These are phyloP conservation scores for Globisporangium cylindrosporum DNA, from an alignment of 352 stramenopile species.

Conservation along the genomic window DNA sequence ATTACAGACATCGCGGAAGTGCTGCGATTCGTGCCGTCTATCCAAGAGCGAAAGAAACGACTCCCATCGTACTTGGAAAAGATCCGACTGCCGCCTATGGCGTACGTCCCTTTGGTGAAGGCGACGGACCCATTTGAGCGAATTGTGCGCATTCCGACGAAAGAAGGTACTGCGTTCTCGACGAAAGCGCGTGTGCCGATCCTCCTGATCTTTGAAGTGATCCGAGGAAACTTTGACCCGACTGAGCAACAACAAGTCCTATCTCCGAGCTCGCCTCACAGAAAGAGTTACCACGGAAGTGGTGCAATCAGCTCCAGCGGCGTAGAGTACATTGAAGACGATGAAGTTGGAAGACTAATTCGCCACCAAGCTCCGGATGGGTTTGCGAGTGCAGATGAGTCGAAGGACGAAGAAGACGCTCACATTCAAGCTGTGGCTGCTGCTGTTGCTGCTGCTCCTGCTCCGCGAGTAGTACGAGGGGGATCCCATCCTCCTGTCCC, in stretches of 20 bases:
- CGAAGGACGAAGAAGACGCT: conserved; percentile 22
- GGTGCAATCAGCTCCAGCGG: conserved; percentile 40
- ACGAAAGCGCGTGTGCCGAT: conserved; percentile 86
- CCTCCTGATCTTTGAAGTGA: conserved; percentile 88
- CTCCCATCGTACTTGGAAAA: conserved; percentile 81
- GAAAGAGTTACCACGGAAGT: conserved; percentile 32
- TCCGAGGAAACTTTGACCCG: conserved; percentile 66
- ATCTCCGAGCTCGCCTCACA: conserved; percentile 56
- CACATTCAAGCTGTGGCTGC: conserved; percentile 1
- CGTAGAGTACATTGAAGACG: conserved; percentile 75
- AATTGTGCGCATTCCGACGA: conserved; percentile 80
- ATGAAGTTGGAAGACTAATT: conserved; percentile 76
- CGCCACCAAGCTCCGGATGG: conserved; percentile 62
- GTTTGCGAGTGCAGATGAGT: conserved; percentile 40
- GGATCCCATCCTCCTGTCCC: conserved; percentile 30
- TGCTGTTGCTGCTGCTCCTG: conserved; percentile 12
- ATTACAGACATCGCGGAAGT: conserved; percentile 86
- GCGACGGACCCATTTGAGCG: conserved; percentile 87
- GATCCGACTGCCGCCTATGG: conserved; percentile 82
- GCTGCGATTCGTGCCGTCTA: conserved; percentile 78
- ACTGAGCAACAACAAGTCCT: conserved; percentile 43
- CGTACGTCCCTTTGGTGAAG: conserved; percentile 85
- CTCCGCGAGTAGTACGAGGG: conserved; percentile 19
- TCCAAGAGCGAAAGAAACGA: conserved; percentile 76
- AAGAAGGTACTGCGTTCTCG: conserved; percentile 86